Percentiles rank a stretch among this genome's conserved stretches.
These are phyloP conservation scores for Pelargonium cotyledonis DNA, from an alignment of 441 rosid genomes.

Conservation along the genomic window DNA sequence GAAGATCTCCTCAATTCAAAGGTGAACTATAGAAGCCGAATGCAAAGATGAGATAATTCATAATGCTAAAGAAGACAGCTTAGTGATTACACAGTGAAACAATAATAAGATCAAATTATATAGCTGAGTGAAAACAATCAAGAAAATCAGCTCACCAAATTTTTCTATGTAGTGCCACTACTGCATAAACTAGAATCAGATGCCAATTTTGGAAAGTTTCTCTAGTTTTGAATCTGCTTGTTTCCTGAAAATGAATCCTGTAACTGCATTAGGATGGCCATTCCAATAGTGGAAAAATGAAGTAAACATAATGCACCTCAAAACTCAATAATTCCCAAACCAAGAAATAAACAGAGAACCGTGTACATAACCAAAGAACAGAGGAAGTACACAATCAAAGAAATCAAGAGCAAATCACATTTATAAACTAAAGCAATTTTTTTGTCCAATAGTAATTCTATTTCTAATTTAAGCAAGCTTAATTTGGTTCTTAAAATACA, in stretches of 20 bases:
- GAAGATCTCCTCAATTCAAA: slow-evolving; percentile 38
- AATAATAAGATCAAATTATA: no score
- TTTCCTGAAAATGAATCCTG: slow-evolving; percentile 47
- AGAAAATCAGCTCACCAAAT: slow-evolving; percentile 42
- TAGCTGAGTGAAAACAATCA: neutral
- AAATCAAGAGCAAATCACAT: neutral
- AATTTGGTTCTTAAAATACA: neutral
- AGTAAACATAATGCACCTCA: neutral
- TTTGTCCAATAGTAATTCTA: neutral
- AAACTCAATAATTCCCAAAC: no score
- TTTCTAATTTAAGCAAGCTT: neutral
- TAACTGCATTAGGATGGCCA: slow-evolving; percentile 24
- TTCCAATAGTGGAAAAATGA: slow-evolving; percentile 16
- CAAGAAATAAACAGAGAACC: no score
- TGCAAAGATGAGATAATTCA: neutral
- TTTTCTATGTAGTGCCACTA: slow-evolving; percentile 32
- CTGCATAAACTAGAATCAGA: slow-evolving; percentile 44
- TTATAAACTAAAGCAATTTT: no score
- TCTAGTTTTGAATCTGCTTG: slow-evolving; percentile 35
- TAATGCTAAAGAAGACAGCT: neutral
- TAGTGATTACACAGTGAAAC: neutral
- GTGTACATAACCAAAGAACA: neutral
- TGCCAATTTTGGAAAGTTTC: slow-evolving; percentile 33
- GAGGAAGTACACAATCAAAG: neutral
- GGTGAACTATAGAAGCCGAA: slow-evolving; percentile 35